Base-by-base conservation (phyloP, 2,329 filamentous ascomycete genomes). In the Phialocephala subalpina region DNA sequence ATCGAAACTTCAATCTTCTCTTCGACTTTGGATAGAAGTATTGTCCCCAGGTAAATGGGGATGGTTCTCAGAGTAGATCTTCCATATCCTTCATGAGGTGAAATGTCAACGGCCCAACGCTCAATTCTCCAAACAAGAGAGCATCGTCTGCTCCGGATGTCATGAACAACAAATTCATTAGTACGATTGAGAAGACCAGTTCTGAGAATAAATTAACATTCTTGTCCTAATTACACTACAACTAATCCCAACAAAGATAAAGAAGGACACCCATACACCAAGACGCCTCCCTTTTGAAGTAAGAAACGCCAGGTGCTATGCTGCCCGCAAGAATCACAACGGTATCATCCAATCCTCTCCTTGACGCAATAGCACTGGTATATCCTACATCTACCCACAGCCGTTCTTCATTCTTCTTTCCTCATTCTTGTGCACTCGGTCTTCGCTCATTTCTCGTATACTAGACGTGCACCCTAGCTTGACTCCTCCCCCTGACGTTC, bases 251-350 rank as follows among this genome's bases (percentile, higher is more conserved):
- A 45, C n/a, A 57, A 60, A 59, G 22, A 58, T 20, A 52, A 42
- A 47, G 65, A 53, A 27, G 45, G 29, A 56, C 60, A 64, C 20
- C 57, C 60, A 36, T 63, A 68, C 67, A 67, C 70, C 65, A 49
- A 63, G 63, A 61, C 67, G 20, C 49, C 45, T 53, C 60, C 60
- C 27, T 52, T 60, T 62, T 57, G 35, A 57, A 55, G 29, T 36
- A 57, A 59, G 59, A 69, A 73, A 73, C 72, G 68, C 72, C 72
- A 70, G 69, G 70, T 73, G 70, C 71, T 70, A 73, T 74, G 71
- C 69, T 68, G 58, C 63, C 59, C 58, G 58, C 62, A 56, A 63
- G 60, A 57, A 62, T 60, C 47, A 35, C 40, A 60, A 38, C 57
- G 22, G 40, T 47, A 47, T 67, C 62, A 57, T 59, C 62, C 45